These are phyloP conservation scores for Alternaria gaisen DNA, from an alignment of 2,329 filamentous ascomycete genomes.

Conservation along the genomic window DNA sequence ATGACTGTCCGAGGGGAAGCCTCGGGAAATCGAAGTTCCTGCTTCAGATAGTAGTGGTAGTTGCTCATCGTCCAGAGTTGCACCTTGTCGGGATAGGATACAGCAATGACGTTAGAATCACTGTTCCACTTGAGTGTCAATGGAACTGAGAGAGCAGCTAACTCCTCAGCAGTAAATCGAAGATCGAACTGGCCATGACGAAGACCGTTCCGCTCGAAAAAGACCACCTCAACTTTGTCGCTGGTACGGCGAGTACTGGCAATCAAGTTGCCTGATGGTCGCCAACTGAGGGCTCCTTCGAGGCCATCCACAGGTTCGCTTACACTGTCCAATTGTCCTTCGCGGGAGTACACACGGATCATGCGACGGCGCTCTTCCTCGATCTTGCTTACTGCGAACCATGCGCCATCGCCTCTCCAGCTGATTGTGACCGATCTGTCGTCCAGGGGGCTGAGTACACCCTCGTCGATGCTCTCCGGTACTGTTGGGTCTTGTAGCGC, in stretches of 20 bases:
- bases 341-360: slow-evolving; percentile 88
- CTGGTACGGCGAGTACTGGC: slow-evolving; percentile 80
- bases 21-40: slow-evolving; percentile 68
- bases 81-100: slow-evolving; percentile 76
- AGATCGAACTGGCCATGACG: slow-evolving; percentile 95
- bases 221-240: slow-evolving; percentile 80
- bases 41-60: slow-evolving; percentile 98
- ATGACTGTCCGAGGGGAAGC: slow-evolving; percentile 20
- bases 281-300: slow-evolving; percentile 89
- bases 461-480: slow-evolving; percentile 89
- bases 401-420: slow-evolving; percentile 95
- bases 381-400: slow-evolving; percentile 85
- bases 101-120: slow-evolving; percentile 89
- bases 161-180: slow-evolving; percentile 68
- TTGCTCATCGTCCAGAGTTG: slow-evolving; percentile 98
- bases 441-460: slow-evolving; percentile 77
- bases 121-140: slow-evolving; percentile 85
- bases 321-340: slow-evolving; percentile 89
- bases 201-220: slow-evolving; percentile 97
- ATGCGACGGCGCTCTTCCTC: slow-evolving; percentile 75
- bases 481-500: slow-evolving; percentile 93
- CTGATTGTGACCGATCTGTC: slow-evolving; percentile 76
- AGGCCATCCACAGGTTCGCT: slow-evolving; percentile 94
- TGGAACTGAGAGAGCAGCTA: slow-evolving; percentile 62
- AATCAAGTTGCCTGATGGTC: slow-evolving; percentile 88